Percentiles rank a stretch among this genome's conserved stretches.
These are phyloP conservation scores for Spinacia oleracea DNA, from an alignment of 179 eudicot genomes.

Conservation along the genomic window DNA sequence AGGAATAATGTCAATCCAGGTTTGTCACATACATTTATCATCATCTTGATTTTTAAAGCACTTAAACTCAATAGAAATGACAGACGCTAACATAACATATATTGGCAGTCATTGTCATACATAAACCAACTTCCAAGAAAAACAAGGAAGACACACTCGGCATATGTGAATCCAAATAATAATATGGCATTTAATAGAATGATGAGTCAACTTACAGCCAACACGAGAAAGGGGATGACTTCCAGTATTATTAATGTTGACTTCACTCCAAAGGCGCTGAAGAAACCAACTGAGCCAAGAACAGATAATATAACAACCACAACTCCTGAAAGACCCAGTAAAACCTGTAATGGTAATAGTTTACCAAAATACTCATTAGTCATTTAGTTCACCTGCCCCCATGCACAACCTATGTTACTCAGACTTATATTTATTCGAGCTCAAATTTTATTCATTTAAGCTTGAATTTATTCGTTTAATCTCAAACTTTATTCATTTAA, in stretches of 20 bases:
- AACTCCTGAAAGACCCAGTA: slow-evolving; percentile 95
- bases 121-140: not conserved
- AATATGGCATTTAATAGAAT: not conserved
- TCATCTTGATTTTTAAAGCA: not conserved
- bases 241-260: slow-evolving; percentile 98
- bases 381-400: not conserved
- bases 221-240: slow-evolving; percentile 98
- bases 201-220: slow-evolving; percentile 69
- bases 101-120: not conserved
- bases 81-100: not conserved
- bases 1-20: not conserved
- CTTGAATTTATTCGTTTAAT: too few relatives aligned
- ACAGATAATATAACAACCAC: slow-evolving; percentile 89
- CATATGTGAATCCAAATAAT: not conserved
- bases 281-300: slow-evolving; percentile 94
- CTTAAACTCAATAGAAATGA: not conserved
- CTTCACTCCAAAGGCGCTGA: slow-evolving; percentile 94
- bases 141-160: not conserved
- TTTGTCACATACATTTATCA: slow-evolving; percentile 1
- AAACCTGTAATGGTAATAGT: slow-evolving; percentile 48
- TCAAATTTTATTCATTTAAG: too few relatives aligned
- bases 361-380: not conserved
- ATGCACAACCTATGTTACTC: not conserved
- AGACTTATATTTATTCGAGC: not conserved
- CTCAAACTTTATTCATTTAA: too few relatives aligned